Evolutionary conservation across 192 early-diverging fungal species (phyloP).

Genomic region (Backusella tuberculispora): DNA sequence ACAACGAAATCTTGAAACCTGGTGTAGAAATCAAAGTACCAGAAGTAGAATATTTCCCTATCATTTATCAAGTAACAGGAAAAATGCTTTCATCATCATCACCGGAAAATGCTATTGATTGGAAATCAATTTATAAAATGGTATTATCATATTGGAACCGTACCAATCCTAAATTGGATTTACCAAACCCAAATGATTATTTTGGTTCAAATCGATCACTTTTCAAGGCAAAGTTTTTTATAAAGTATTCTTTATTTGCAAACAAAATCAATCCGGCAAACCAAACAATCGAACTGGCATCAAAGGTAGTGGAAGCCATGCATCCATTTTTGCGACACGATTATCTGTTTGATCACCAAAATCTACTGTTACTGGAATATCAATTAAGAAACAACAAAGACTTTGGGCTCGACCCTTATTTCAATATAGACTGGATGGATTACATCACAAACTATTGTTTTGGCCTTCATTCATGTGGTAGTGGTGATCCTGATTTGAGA

Average conservation of each 20-base stretch:
- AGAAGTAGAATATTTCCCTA: conserved; percentile 33
- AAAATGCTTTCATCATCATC: background rate
- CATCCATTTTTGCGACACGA: conserved; percentile 38
- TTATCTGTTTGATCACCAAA: conserved; percentile 34
- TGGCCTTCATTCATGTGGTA: conserved; percentile 35
- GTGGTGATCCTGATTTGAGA: conserved; percentile 23
- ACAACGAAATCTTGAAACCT: conserved; percentile 23
- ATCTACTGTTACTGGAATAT: conserved; percentile 8
- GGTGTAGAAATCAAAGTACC: conserved; percentile 19
- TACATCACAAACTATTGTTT: conserved; percentile 38
- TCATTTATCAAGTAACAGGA: conserved; percentile 38
- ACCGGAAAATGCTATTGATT: conserved; percentile 5
- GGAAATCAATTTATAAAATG: conserved; percentile 29
- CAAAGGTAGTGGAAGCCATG: conserved; percentile 31
- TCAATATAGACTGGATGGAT: conserved; percentile 28
- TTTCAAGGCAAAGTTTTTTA: conserved; percentile 37
- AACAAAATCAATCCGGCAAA: conserved; percentile 15
- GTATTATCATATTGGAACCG: conserved; percentile 39
- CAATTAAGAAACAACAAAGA: conserved; percentile 14
- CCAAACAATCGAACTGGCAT: conserved; percentile 25
- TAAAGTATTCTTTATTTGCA: conserved; percentile 33
- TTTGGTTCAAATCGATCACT: conserved; percentile 28
- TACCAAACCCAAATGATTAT: conserved; percentile 36
- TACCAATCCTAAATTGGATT: conserved; percentile 27
- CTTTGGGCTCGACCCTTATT: conserved; percentile 15